Evolutionary conservation across 192 early-diverging fungal species (phyloP), one percentile per base, ranked within the genome.

Genomic region (Radiomyces spectabilis): DNA sequence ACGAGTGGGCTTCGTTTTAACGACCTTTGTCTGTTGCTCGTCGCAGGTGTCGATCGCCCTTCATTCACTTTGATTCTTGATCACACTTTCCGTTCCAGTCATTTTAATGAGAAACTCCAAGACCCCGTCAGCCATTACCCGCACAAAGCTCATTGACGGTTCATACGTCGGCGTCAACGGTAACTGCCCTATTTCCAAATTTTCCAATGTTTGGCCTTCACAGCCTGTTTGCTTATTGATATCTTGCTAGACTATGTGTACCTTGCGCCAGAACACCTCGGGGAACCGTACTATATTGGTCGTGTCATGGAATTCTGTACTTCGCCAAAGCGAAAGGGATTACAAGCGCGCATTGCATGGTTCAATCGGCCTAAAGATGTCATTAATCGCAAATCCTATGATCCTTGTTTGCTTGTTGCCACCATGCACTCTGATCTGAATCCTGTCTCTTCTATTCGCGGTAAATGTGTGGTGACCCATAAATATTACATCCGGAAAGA

Each of bases 351-450:
- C 26, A 72, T 86, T 57, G 86, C 84, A 4, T 84, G 80, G 82
- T 87, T 79, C 51, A 82, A 86, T 62, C 77, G 92, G 16, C 82
- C 87, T 4, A 79, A 84, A 31, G 89, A 94, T 55, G 71, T 91
- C 46, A 68, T 83, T 26, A 66, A 79, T 13, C 73, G 82, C 16
- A 83, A 77, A 40, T 71, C 71, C 24, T 73, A 85, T 48, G 88
- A 93, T 66, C 75, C 85, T 19, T 76, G 85, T 5, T 63, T 88
- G 7, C 66, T 95, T 29, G 69, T 92, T 8, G 91, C 91, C 12
- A 90, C 87, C 30, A 93, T 95, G 89, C 82, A 92, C 65, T 84
- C 85, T 7, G 92, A 94, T 55, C 54, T 92, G 58, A 92, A 91
- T 46, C 89, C 89, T 12, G 69, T 91, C 5, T 75, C 79, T 6